A percentile compares a stretch with the other conserved stretches of the same genome.
Evolutionary conservation across 441 rosid species (phyloP).

Genomic region (Corymbia calophylla): DNA sequence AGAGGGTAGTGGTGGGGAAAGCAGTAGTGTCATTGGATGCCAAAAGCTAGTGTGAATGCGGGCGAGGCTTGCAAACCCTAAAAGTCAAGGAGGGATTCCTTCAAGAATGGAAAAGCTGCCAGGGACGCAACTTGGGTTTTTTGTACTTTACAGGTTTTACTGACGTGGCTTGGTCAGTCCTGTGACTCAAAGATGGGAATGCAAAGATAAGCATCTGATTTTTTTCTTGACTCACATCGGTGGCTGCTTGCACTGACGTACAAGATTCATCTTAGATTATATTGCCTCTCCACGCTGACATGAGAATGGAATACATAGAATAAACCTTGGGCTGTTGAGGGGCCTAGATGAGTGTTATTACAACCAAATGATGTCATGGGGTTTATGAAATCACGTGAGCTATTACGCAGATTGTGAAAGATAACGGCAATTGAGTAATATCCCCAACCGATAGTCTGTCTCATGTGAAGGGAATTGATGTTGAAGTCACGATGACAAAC

Average conservation of each 20-base stretch:
- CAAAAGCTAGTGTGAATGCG: background rate
- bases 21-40: background rate
- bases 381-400: background rate
- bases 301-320: background rate
- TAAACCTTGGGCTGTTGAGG: background rate
- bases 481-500: fast-evolving
- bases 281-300: background rate
- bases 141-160: background rate
- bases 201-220: background rate
- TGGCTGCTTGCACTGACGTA: background rate
- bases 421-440: background rate
- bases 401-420: background rate
- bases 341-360: background rate
- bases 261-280: background rate
- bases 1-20: background rate
- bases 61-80: background rate
- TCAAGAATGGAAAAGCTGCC: background rate
- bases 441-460: background rate
- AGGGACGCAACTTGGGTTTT: background rate
- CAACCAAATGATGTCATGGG: background rate
- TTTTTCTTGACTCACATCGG: background rate
- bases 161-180: background rate
- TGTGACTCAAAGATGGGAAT: background rate
- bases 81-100: background rate
- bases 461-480: background rate